Base-by-base conservation (phyloP, 768 basidiomycete species). In the Boletus tomentosulus region DNA sequence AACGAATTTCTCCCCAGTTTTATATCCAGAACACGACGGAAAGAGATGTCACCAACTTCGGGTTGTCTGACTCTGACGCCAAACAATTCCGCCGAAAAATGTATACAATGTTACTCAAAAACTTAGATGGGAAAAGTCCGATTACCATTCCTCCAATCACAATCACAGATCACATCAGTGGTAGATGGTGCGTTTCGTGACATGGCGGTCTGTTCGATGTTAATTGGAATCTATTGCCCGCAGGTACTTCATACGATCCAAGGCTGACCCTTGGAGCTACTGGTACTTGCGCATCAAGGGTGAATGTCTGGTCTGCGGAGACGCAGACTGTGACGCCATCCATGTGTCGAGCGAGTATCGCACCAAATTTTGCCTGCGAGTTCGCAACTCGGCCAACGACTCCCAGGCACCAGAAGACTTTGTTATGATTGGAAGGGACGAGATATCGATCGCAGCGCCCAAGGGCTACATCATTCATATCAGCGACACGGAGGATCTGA, bases 301-400 rank as follows among this genome's bases (percentile, higher is more conserved):
- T 22, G 15, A 10, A 19, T 46, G 51, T 34, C 46, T 47, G 3
- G 38, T 41, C 10, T 47, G 51, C 8, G 46, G 31, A 37, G 16
- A 33, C 9, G 25, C 28, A 25, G 16, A 11, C 6, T 53, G 46
- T 22, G 11, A 47, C 3, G 31, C 25, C 27, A 19, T 53, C 38
- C 38, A 39, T 39, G 38, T 53, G 30, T 53, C 51, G 3, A 46
- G 38, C 45, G 39, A 53, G n/a, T 10, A 46, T 42, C 51, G 51
- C 22, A 39, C 51, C 3, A 37, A 38, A 10, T 39, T 39, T 22
- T 22, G 38, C 33, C 3, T 47, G 16, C 45, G 39, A n/a, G 38
- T 31, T 46, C 45, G 46, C 45, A 47, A 42, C 46, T 3, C 9
- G 12, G 45, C 12, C n/a, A 31, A 30, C 7, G 15, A 22, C 28